Conservation (phyloP, 75 land plant genomes). For the Sequoia sempervirens region DNA sequence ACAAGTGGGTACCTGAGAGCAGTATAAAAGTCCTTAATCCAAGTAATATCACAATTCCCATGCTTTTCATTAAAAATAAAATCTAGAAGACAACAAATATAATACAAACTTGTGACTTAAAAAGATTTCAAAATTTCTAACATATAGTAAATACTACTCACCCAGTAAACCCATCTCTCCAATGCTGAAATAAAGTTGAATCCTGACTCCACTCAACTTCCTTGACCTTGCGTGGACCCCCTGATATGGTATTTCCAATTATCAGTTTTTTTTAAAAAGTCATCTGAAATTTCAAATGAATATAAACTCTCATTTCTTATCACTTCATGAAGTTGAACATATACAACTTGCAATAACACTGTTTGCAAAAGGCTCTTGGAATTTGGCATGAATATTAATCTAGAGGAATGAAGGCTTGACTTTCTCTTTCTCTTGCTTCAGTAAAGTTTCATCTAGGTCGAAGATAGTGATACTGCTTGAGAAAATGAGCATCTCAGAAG, state of each 20-base stretch:
- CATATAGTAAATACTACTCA: slow-evolving; percentile 15
- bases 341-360: background rate
- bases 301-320: background rate
- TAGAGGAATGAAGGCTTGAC: background rate
- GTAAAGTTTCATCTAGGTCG: background rate
- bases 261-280: background rate
- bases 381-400: background rate
- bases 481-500: background rate
- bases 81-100: background rate
- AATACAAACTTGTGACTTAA: background rate
- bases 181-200: slow-evolving; percentile 57
- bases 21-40: background rate
- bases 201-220: slow-evolving; percentile 74
- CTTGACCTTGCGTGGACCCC: slow-evolving; percentile 84
- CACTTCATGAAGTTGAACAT: background rate
- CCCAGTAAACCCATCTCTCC: slow-evolving; percentile 95
- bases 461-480: background rate
- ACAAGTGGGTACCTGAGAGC: slow-evolving; percentile 79
- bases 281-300: background rate
- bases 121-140: background rate
- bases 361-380: background rate
- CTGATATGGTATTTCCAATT: slow-evolving; percentile 24
- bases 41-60: slow-evolving; percentile 6
- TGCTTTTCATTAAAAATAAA: background rate
- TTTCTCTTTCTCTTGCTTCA: background rate